phyloP scores from a whole-genome alignment of 371 early-diverging fungal species.

The Mucor piriformis region DNA sequence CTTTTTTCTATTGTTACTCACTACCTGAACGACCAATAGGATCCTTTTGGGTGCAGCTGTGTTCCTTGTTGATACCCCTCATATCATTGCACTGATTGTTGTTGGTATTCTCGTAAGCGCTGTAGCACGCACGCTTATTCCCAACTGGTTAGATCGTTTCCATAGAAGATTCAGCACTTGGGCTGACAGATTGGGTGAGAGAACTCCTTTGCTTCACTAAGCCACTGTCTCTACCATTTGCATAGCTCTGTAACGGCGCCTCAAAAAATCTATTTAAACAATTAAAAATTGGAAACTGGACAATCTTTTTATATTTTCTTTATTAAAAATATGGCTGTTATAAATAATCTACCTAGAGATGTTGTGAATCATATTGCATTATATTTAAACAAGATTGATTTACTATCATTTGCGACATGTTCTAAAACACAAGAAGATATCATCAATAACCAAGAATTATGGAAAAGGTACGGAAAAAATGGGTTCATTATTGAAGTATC shows the following conservation, averaged over 20 bases:
- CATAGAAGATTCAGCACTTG: conserved; percentile 43
- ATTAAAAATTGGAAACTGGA: too few relatives aligned
- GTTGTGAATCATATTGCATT: conserved; percentile 7
- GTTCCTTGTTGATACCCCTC: conserved; percentile 34
- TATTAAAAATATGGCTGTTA: too few relatives aligned
- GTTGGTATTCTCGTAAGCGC: conserved; percentile 51
- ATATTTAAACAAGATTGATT: conserved; percentile 2
- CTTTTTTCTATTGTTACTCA: background rate
- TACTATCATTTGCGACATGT: conserved; percentile 1
- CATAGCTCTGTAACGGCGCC: too few relatives aligned
- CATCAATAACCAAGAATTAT: conserved; percentile 10
- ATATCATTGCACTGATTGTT: conserved; percentile 37
- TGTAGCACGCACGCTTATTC: conserved; percentile 45
- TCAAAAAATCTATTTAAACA: too few relatives aligned
- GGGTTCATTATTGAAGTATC: too few relatives aligned
- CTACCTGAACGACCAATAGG: conserved; percentile 18
- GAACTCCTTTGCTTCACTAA: conserved; percentile 43
- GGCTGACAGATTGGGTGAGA: conserved; percentile 42
- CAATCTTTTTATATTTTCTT: too few relatives aligned
- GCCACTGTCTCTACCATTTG: background rate
- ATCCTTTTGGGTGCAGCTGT: conserved; percentile 40
- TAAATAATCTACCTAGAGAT: background rate
- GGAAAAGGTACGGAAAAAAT: conserved; percentile 34
- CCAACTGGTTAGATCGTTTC: conserved; percentile 41
- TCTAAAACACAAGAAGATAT: background rate